A percentile compares a stretch with the other conserved stretches of the same genome.
phyloP scores from a whole-genome alignment of 352 stramenopile species.

The Stramenopiles sp. region DNA sequence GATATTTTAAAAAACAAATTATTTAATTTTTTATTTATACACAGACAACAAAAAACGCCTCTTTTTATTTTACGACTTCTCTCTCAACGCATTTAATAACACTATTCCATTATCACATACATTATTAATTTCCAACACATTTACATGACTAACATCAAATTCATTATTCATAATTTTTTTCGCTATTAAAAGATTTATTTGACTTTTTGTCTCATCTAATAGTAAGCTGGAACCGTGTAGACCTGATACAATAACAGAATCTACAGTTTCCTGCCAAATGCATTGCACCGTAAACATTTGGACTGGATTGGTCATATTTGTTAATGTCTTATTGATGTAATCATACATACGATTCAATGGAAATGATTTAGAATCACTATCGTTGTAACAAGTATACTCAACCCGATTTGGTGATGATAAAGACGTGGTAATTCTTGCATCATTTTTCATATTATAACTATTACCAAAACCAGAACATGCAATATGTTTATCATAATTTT shows the following conservation, averaged over 20 bases:
- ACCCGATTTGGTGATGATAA: neutral
- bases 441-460: neutral
- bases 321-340: neutral
- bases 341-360: neutral
- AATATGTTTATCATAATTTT: neutral
- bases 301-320: neutral
- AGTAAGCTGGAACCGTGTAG: neutral
- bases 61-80: neutral
- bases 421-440: neutral
- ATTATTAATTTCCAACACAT: constrained; percentile 8
- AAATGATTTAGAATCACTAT: neutral
- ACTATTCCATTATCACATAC: neutral
- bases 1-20: no score
- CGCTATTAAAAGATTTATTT: neutral
- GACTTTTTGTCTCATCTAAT: neutral
- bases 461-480: neutral
- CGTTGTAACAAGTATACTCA: constrained; percentile 5
- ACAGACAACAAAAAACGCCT: no score
- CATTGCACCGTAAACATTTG: neutral
- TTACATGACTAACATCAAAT: neutral
- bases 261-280: neutral
- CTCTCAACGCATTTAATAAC: neutral
- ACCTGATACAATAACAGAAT: neutral
- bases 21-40: no score
- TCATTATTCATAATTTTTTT: neutral